phyloP scores from a whole-genome alignment of 2,329 filamentous ascomycete species.

The Trichophyton verrucosum region DNA sequence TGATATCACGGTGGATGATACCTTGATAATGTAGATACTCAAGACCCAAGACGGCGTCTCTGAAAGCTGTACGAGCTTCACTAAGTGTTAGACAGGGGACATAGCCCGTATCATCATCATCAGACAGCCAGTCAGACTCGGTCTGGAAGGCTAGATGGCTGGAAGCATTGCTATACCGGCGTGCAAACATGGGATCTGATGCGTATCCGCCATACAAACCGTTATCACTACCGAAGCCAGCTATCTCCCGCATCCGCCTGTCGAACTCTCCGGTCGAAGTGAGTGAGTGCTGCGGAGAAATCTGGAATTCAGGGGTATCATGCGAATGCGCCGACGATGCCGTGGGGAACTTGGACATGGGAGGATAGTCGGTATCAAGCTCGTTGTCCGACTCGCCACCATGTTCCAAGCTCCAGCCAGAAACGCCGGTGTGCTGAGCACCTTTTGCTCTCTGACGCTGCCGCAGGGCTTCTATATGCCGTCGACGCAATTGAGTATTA shows the following conservation, averaged over 20 bases:
- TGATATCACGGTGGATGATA: conserved; percentile 74
- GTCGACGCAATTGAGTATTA: conserved; percentile 25
- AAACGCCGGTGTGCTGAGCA: conserved; percentile 40
- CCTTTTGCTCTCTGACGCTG: conserved; percentile 49
- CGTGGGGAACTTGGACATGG: conserved; percentile 21
- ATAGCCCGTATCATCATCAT: conserved; percentile 76
- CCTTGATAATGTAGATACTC: conserved; percentile 88
- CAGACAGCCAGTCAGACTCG: conserved; percentile 32
- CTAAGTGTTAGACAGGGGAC: conserved; percentile 85
- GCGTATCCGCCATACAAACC: conserved; percentile 67
- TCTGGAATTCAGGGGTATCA: conserved; percentile 45
- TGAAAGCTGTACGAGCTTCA: conserved; percentile 70
- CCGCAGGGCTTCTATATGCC: conserved; percentile 44
- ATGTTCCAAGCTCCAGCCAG: conserved; percentile 76
- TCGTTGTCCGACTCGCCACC: conserved; percentile 50
- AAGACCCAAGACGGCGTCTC: conserved; percentile 82
- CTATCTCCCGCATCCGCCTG: conserved; percentile 20
- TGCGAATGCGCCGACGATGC: conserved; percentile 23
- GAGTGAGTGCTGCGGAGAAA: conserved; percentile 42
- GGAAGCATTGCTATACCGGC: conserved; percentile 69
- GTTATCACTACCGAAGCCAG: conserved; percentile 52
- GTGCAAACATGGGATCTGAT: conserved; percentile 44
- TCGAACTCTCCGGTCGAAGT: conserved; percentile 35
- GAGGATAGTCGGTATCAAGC: conserved; percentile 20
- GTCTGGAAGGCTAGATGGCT: conserved; percentile 41